Evolutionary conservation across 495 filamentous ascomycete genomes (phyloP).

Genomic region (Daldinia decipiens): DNA sequence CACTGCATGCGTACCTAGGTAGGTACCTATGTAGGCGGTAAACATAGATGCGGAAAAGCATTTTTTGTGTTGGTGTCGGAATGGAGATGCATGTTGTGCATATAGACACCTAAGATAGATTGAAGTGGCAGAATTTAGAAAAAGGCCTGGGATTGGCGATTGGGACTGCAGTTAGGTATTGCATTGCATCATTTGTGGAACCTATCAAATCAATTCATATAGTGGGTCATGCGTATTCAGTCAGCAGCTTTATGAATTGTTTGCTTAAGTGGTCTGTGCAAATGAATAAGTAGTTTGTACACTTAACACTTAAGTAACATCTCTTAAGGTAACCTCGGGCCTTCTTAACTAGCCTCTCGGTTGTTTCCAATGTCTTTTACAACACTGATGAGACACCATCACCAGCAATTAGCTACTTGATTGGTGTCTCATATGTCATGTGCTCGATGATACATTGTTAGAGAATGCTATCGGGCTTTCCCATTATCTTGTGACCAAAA

Average conservation of each 20-base stretch:
- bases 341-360: slow-evolving; percentile 6
- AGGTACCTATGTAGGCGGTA: slow-evolving; percentile 23
- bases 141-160: neutral
- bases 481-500: neutral
- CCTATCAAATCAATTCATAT: neutral
- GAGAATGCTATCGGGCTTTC: neutral
- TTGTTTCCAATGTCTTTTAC: slow-evolving; percentile 5
- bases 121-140: neutral
- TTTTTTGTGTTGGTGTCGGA: slow-evolving; percentile 12
- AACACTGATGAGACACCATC: slow-evolving; percentile 31
- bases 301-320: no score
- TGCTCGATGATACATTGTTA: neutral
- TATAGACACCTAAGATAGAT: neutral
- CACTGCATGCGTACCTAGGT: slow-evolving; percentile 2
- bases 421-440: slow-evolving; percentile 25
- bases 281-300: no score
- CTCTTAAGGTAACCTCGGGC: neutral
- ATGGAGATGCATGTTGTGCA: slow-evolving; percentile 14
- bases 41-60: slow-evolving; percentile 15
- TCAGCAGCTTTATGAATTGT: neutral
- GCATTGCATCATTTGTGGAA: neutral
- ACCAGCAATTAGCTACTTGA: slow-evolving; percentile 6
- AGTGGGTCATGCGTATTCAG: neutral
- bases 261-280: no score
- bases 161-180: no score